Evolutionary conservation across 345 rosid species (phyloP).

Genomic region (Camelina neglecta): DNA sequence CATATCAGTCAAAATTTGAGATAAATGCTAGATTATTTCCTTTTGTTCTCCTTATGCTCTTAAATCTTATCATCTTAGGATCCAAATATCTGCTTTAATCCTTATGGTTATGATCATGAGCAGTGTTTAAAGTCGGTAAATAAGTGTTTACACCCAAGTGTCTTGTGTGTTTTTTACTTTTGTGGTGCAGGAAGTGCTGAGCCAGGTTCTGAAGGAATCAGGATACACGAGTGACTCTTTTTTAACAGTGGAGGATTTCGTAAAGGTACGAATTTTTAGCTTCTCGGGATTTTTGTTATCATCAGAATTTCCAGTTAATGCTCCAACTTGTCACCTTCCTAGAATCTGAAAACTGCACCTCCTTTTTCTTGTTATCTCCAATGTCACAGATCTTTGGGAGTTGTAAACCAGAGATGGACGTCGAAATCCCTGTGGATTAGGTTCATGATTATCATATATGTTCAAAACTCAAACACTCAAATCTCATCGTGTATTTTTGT

Average conservation of each 20-base stretch:
- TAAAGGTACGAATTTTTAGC: conserved; percentile 52
- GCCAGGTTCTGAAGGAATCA: conserved; percentile 73
- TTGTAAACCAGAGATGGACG: conserved; percentile 69
- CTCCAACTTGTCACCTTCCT: neutral
- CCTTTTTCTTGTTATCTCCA: neutral
- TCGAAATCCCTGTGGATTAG: conserved; percentile 83
- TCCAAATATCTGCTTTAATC: neutral
- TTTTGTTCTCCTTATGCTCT: neutral
- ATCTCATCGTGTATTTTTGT: conserved; percentile 22
- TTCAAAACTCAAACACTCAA: conserved; percentile 13
- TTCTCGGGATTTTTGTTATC: conserved; percentile 5
- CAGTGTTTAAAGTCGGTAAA: neutral
- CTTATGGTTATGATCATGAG: conserved; percentile 27
- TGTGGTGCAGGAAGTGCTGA: conserved; percentile 70
- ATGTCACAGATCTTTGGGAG: conserved; percentile 64
- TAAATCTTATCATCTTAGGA: neutral
- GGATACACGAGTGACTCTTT: conserved; percentile 67
- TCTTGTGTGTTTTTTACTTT: conserved; percentile 19
- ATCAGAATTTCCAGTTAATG: neutral
- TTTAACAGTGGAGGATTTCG: conserved; percentile 63
- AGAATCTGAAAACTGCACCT: conserved; percentile 13
- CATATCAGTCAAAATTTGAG: neutral
- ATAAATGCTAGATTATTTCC: neutral
- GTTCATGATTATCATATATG: neutral
- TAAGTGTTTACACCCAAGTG: neutral